Evolutionary conservation across 1,284 basidiomycete species (phyloP).

Genomic region (Schizophyllum amplum): DNA sequence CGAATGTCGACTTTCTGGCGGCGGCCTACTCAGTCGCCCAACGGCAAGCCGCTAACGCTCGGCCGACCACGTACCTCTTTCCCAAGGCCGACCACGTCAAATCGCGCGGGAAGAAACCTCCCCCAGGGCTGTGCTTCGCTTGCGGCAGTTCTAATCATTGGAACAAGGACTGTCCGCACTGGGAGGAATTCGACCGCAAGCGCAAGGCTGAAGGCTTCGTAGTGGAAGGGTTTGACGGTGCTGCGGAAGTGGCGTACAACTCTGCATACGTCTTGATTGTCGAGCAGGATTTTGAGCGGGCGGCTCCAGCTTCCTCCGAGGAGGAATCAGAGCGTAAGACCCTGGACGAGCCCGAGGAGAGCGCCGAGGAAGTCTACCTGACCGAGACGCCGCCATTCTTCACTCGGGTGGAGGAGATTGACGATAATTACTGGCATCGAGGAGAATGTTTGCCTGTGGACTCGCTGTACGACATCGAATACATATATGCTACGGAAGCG

Average conservation of each 20-base stretch:
- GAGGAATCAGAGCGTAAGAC: not conserved
- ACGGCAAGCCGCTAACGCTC: too few relatives aligned
- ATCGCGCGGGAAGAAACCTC: conserved; percentile 2
- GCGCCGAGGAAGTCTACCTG: too few relatives aligned
- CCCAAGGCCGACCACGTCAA: conserved; percentile 4
- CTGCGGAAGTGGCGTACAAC: not conserved
- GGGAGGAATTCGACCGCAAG: not conserved
- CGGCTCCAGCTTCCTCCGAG: not conserved
- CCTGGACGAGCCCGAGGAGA: not conserved
- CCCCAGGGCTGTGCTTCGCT: not conserved
- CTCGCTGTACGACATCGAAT: not conserved
- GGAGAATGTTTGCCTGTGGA: not conserved
- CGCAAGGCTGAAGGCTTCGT: not conserved
- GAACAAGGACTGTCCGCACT: not conserved
- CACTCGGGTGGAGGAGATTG: not conserved
- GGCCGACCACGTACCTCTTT: conserved; percentile 13
- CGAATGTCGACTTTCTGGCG: not conserved
- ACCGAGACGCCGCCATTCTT: not conserved
- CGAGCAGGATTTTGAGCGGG: not conserved
- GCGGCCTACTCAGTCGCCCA: not conserved
- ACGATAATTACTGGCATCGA: not conserved
- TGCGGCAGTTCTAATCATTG: not conserved
- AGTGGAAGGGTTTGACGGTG: not conserved
- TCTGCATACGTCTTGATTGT: not conserved
- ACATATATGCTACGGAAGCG: not conserved